Evolutionary conservation across 768 basidiomycete species (phyloP), one percentile per base, ranked within the genome.

Genomic region (Lactarius hengduanensis): DNA sequence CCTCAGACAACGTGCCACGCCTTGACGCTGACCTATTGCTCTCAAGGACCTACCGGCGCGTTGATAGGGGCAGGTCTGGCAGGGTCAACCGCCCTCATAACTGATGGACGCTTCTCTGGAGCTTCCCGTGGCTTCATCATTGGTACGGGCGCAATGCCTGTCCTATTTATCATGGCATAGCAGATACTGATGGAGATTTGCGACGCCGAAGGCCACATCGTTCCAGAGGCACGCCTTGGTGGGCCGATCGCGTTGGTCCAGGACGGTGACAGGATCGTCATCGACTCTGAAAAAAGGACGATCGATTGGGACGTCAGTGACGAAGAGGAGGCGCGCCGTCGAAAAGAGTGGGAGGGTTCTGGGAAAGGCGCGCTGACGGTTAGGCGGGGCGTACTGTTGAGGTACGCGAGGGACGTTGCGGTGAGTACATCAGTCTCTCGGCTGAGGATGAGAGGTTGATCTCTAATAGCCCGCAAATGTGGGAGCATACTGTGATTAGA

Each of bases 51-150:
- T 1, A 94, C 94, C 10, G 90, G 84, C 38, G 92, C 92, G 10
- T 81, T 96, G 66, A 87, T 92, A 73, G 93, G 93, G 26, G 92
- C 92, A 57, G 92, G 93, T 32, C 80, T 96, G 30, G 85, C 88
- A 53, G 83, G 84, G 57, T 86, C 86, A 38, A 92, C 90, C 3
- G 90, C 90, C 1, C 81, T 96, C 59, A 88, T 96, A 70, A 96
- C 93, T 0, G 93, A 96, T 74, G 93, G 93, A 58, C 86, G 93
- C 20, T 95, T 95, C 82, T 91, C 90, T 22, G 93, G 93, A 18
- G 93, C 92, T 3, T 90, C 84, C 8, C 80, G 83, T 53, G 86
- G 86, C 8, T 87, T 86, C 75, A 84, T 85, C 73, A 84, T 86
- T 64, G 84, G 83, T 81, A 43, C 58, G 76, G 66, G 13, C 55